Evolutionary conservation across 2,329 filamentous ascomycete species (phyloP).

Genomic region (Monosporascus sp.): DNA sequence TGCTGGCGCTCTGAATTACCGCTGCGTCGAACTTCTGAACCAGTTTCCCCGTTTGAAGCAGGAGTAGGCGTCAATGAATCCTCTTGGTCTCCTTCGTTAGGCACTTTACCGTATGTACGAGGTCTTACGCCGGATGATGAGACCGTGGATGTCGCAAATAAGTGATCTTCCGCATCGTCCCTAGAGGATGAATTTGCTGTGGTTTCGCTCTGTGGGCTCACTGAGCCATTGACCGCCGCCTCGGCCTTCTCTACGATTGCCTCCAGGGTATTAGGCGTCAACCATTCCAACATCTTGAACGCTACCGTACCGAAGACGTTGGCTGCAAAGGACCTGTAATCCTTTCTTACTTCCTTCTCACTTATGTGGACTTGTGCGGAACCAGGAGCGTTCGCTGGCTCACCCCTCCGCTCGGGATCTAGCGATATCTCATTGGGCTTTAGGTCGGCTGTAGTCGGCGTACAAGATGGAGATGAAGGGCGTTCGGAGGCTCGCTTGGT

Average conservation of each 20-base stretch:
- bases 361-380: conserved; percentile 31
- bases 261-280: conserved; percentile 54
- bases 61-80: background rate
- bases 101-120: background rate
- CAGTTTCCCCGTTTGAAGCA: background rate
- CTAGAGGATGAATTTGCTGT: conserved; percentile 17
- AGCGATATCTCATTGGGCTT: conserved; percentile 1
- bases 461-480: background rate
- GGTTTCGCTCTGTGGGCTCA: conserved; percentile 13
- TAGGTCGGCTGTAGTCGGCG: conserved; percentile 1
- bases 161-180: conserved; percentile 9
- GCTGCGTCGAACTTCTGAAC: background rate
- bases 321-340: conserved; percentile 56
- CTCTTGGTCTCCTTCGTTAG: background rate
- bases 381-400: conserved; percentile 2
- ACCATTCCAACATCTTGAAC: conserved; percentile 66
- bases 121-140: conserved; percentile 3
- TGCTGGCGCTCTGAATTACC: conserved; percentile 7
- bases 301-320: conserved; percentile 61
- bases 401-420: conserved; percentile 1
- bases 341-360: conserved; percentile 45
- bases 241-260: conserved; percentile 39
- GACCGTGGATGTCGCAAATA: conserved; percentile 5
- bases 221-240: conserved; percentile 8
- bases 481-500: conserved; percentile 1